Base-by-base conservation (phyloP, 1,284 basidiomycete species). In the Cutaneotrichosporon cavernicola region DNA sequence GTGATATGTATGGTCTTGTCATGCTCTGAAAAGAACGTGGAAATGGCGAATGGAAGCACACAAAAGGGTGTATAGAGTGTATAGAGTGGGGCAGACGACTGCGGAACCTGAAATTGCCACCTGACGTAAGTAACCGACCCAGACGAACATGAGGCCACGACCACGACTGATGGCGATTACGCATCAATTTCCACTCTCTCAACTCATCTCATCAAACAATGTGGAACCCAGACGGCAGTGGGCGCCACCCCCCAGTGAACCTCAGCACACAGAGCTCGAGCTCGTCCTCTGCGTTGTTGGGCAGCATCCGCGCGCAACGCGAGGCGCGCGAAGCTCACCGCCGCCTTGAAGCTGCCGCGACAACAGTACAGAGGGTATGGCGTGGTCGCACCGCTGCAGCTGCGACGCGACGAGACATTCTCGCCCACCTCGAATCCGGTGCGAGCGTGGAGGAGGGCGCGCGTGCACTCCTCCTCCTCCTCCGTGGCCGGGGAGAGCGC, bases 311-410 rank as follows among this genome's bases (percentile, higher is more conserved):
- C 59, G 72, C 73, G 1, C 73, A 80, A 60, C 70, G 79, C 18
- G 65, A 65, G 22, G 71, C 70, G 1, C 60, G 80, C 34, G 79
- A 80, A 65, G 62, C 71, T 16, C 58, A 65, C 21, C 65, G 76
- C 7, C 63, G 58, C n/a, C 67, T 74, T 40, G 73, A 77, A 26
- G 53, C 62, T 10, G 71, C 76, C 1, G 76, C 76, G 0, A 43
- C 69, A 7, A 53, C 60, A 0, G 73, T 81, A 6, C 80, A 81
- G 66, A 65, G 72, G n/a, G 63, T 75, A 18, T 81, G 77, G 78
- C 63, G 79, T 50, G 78, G 77, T 0, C 66, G 72, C 9, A 58
- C 57, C 30, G 57, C 56, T 2, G 40, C 60, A 2, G 40, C 52
- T 5, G 8, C 21, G 7, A 52, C 38, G 10, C 60, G 52, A 11